Evolutionary conservation across 2,329 filamentous ascomycete genomes (phyloP), one percentile per base, ranked within the genome.

Genomic region (Graphilbum fragrans): DNA sequence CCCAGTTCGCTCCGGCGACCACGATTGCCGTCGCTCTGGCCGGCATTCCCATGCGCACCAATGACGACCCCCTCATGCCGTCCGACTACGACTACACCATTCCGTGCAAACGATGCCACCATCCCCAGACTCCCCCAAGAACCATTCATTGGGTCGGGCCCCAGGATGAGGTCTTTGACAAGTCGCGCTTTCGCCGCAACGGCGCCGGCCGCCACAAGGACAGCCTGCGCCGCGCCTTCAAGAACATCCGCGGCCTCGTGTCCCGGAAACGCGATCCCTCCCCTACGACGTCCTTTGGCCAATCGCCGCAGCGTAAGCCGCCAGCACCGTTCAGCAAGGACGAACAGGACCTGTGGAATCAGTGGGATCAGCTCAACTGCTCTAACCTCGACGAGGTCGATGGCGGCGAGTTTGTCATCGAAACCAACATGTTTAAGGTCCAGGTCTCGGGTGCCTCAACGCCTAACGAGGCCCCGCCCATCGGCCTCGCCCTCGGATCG

Each of bases 331-430:
- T 10, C 29, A 5, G 5, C 29, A 14, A 5, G 29, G 29, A 31
- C 11, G 6, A 37, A 14, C n/a, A 19, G 19, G 12, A 27, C 11
- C 14, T 29, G 18, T 49, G 45, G 45, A 36, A 40, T 32, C 25
- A 41, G 37, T 49, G 47, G 47, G 42, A 49, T 17, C 32, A 44
- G 37, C 9, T 43, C 19, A 47, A 49, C 42, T 43, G 34, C 35
- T 14, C 20, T 2, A 17, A 32, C 11, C 20, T 45, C 31, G 11
- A 20, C 17, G 22, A 31, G 14, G 23, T 17, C 21, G 40, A 37
- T 9, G 8, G n/a, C 4, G 37, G 29, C 27, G 35, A 37, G 16
- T 29, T 45, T 10, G 47, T 45, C 27, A 36, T 41, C 5, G 34
- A 35, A 23, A 48, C 48, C 9, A 23, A 22, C 3, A 50, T 48